Percentiles rank a stretch among this genome's conserved stretches.
Conservation (phyloP, 371 early-diverging fungal species). For the Mortierella sp. region DNA sequence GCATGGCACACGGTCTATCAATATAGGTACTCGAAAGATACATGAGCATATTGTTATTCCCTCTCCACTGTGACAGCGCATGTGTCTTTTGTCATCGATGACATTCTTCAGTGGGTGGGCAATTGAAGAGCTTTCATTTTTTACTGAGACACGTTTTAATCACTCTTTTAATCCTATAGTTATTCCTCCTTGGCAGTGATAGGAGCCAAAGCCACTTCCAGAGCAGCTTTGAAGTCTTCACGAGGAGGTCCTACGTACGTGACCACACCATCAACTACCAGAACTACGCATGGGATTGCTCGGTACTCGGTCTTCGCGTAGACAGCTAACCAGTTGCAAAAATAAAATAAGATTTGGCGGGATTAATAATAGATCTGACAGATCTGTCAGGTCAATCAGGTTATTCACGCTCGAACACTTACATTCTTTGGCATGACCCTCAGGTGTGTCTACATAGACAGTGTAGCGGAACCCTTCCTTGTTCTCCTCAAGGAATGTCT, state of each 20-base stretch:
- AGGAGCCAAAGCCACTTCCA: slow-evolving; percentile 18
- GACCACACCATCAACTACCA: slow-evolving; percentile 34
- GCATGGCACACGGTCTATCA: not conserved
- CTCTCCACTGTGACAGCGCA: too few relatives aligned
- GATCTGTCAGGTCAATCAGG: not conserved
- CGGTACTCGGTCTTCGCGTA: slow-evolving; percentile 30
- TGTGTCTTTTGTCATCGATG: too few relatives aligned
- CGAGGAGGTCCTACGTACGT: slow-evolving; percentile 32
- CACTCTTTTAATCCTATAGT: too few relatives aligned
- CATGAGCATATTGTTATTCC: not conserved
- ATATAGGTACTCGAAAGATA: not conserved
- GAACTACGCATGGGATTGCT: slow-evolving; percentile 46
- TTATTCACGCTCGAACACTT: not conserved
- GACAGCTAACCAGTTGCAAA: slow-evolving; percentile 10
- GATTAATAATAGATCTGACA: too few relatives aligned
- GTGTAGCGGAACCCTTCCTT: slow-evolving; percentile 38
- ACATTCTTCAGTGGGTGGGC: too few relatives aligned
- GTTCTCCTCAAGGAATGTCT: slow-evolving; percentile 31
- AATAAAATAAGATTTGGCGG: not conserved
- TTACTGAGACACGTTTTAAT: too few relatives aligned
- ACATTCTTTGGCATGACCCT: slow-evolving; percentile 33
- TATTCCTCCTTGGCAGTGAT: slow-evolving; percentile 24
- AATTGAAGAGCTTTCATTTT: too few relatives aligned
- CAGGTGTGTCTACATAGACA: slow-evolving; percentile 24
- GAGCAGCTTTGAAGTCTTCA: slow-evolving; percentile 12